Evolutionary conservation across 345 rosid genomes (phyloP).

Genomic region (Syzygium jambos): DNA sequence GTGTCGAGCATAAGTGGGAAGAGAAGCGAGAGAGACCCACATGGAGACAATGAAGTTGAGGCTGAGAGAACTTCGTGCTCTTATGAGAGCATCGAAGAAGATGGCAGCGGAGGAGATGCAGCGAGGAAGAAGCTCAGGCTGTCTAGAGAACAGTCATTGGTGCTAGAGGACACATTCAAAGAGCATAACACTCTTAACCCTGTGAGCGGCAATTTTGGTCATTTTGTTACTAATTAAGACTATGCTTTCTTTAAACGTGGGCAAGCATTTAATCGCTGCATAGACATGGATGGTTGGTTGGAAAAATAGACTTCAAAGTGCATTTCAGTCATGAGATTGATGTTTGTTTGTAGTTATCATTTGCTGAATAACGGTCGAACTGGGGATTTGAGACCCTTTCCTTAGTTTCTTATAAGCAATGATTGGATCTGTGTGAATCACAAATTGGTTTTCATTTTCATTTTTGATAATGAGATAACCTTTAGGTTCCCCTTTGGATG

Average conservation of each 20-base stretch:
- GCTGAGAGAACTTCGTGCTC: conserved; percentile 70
- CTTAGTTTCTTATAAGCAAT: neutral
- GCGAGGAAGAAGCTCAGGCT: conserved; percentile 81
- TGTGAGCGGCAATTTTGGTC: conserved; percentile 47
- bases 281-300: neutral
- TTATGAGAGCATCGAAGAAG: conserved; percentile 63
- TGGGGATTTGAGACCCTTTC: neutral
- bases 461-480: neutral
- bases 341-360: neutral
- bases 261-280: neutral
- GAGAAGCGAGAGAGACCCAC: conserved; percentile 51
- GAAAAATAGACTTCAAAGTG: neutral
- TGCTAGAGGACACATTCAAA: conserved; percentile 86
- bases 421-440: neutral
- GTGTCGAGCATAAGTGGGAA: conserved; percentile 78
- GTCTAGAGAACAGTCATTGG: conserved; percentile 65
- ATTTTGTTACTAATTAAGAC: neutral
- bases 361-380: neutral
- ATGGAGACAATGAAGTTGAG: conserved; percentile 40
- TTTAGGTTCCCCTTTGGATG: neutral
- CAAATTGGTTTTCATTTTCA: neutral
- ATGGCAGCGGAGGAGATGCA: conserved; percentile 49
- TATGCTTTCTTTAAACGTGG: neutral
- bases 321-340: neutral
- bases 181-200: conserved; percentile 81